Percentiles rank a stretch among this genome's conserved stretches.
Evolutionary conservation across 2,329 filamentous ascomycete genomes (phyloP).

Genomic region (Clarireedia sp.): DNA sequence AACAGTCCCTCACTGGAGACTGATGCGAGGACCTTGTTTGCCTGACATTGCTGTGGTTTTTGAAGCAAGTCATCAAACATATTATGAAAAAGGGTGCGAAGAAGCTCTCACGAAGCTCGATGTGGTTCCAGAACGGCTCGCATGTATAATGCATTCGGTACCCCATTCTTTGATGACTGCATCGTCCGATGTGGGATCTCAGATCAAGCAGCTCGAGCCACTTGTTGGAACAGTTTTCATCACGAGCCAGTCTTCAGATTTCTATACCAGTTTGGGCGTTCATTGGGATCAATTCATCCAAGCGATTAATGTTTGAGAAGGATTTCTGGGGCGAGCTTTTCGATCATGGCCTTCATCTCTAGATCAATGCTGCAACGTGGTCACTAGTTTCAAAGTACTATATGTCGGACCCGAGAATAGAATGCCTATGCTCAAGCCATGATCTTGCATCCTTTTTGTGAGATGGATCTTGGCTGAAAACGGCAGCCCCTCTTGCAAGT

Average conservation of each 20-base stretch:
- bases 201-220: not conserved
- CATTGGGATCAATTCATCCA: constrained; percentile 8
- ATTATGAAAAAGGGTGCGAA: constrained; percentile 1
- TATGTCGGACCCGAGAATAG: not conserved
- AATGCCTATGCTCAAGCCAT: too few species aligned
- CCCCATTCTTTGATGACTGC: constrained; percentile 2
- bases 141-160: constrained; percentile 8
- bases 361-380: not conserved
- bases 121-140: constrained; percentile 2
- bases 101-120: constrained; percentile 2
- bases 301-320: not conserved
- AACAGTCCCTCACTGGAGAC: constrained; percentile 9
- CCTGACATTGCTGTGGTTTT: constrained; percentile 13
- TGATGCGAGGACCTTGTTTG: constrained; percentile 6
- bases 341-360: not conserved
- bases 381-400: not conserved
- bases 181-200: not conserved
- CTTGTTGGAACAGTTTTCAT: not conserved
- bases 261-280: constrained; percentile 4
- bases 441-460: too few species aligned
- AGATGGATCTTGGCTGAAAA: too few species aligned
- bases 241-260: constrained; percentile 1
- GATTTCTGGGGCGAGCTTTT: not conserved
- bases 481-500: too few species aligned
- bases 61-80: constrained; percentile 6